Evolutionary conservation across 1,284 basidiomycete genomes (phyloP).

Genomic region (Malassezia restricta): DNA sequence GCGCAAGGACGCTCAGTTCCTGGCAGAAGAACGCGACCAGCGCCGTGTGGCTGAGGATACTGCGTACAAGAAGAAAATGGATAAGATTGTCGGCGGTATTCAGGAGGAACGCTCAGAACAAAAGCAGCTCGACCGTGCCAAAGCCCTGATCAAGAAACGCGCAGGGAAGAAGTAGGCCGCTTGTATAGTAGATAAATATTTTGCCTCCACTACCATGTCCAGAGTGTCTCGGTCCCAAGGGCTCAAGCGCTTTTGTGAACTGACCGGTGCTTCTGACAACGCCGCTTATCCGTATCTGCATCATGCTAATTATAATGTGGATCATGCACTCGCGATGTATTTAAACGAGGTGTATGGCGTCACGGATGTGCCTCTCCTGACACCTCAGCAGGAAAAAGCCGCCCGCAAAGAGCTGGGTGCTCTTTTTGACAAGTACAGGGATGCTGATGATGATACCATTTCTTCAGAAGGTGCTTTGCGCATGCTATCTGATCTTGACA

Average conservation of each 20-base stretch:
- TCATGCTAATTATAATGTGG: not conserved
- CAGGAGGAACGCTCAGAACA: conserved; percentile 87
- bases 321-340: conserved; percentile 10
- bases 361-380: not conserved
- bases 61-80: conserved; percentile 50
- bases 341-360: not conserved
- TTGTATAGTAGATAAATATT: not conserved
- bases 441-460: conserved; percentile 25
- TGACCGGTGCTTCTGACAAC: not conserved
- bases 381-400: conserved; percentile 21
- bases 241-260: conserved; percentile 3
- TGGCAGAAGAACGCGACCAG: conserved; percentile 62
- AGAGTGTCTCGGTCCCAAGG: conserved; percentile 1
- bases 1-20: conserved; percentile 84
- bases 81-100: conserved; percentile 65
- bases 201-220: not conserved
- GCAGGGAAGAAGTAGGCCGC: conserved; percentile 18
- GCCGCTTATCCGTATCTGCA: conserved; percentile 11
- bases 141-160: conserved; percentile 50
- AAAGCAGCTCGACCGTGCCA: conserved; percentile 62
- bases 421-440: conserved; percentile 69
- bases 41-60: conserved; percentile 68
- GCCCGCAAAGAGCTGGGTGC: conserved; percentile 50
- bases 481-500: conserved; percentile 31
- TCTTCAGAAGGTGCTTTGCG: conserved; percentile 35